Base-by-base conservation (phyloP, 176 grass and related monocot species). In the Canna indica region DNA sequence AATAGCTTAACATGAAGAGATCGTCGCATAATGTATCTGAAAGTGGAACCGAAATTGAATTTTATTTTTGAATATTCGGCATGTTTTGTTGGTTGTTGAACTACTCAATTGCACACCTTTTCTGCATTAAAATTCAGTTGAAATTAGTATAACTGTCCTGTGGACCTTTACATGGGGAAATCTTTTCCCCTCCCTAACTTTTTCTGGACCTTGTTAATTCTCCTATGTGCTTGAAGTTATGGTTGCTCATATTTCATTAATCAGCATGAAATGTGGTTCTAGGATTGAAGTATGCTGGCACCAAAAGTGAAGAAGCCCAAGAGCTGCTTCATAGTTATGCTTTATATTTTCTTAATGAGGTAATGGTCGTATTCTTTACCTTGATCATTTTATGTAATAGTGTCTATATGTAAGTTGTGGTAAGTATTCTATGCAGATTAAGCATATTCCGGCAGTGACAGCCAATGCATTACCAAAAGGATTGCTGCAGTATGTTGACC, bases 221-320 rank as follows among this genome's bases (percentile, higher is more conserved):
- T 32, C 1, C 4, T 32, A 20, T 64, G 1, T 33, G 17, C 18
- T 18, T 15, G 8, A 47, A 32, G 26, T 27, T 63, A 30, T 48
- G n/a, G 22, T 33, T 47, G 34, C 36, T 30, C 34, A 45, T 45
- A 4, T 41, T n/a, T 57, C 39, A 47, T 42, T 60, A 56, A 71
- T 63, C 34, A 26, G 24, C 27, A 30, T 58, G 57, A 25, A 76
- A 27, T 63, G 56, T 72, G 44, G 44, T 75, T 82, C 53, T 77
- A 96, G 92, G 92, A 69, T 79, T 96, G 61, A 91, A 81, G 80
- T 89, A 96, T 85, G 92, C 92, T 77, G 92, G 92, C 64, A 96
- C 85, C 70, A 87, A 83, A 96, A 96, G 80, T 62, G 86, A 84
- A 60, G 92, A 96, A 81, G 88, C 79, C 42, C 92, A 87, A 68